Evolutionary conservation across 2,329 filamentous ascomycete genomes (phyloP).

Genomic region (Stemphylium lycopersici): DNA sequence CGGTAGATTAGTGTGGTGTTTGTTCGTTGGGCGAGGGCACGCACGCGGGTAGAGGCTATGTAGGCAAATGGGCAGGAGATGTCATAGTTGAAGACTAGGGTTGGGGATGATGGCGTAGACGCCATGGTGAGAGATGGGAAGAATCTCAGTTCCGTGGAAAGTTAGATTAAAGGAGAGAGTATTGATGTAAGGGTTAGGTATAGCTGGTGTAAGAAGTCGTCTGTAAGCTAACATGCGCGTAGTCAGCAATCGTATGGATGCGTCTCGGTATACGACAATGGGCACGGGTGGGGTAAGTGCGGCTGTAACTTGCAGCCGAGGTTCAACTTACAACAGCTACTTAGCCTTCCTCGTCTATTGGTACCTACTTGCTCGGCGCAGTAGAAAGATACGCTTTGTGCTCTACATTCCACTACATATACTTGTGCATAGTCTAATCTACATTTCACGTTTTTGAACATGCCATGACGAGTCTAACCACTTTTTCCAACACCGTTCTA

Average conservation of each 20-base stretch:
- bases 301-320: conserved; percentile 9
- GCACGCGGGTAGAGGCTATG: conserved; percentile 44
- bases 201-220: background rate
- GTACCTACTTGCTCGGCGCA: background rate
- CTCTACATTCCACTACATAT: background rate
- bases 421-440: background rate
- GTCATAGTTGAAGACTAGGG: conserved; percentile 40
- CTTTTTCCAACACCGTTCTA: conserved; percentile 10
- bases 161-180: background rate
- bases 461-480: background rate
- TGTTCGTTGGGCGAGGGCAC: conserved; percentile 38
- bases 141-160: background rate
- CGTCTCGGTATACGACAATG: conserved; percentile 6
- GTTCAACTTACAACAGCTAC: background rate
- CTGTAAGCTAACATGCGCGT: background rate
- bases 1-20: conserved; percentile 32
- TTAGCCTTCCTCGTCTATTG: background rate
- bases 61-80: conserved; percentile 49
- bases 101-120: conserved; percentile 1
- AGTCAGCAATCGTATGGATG: background rate
- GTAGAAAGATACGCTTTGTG: background rate
- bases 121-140: conserved; percentile 11
- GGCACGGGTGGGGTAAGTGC: conserved; percentile 5
- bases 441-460: background rate
- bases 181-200: background rate